phyloP scores from a whole-genome alignment of 805 yeast genomes.

The Barnettozyma botsteinii region DNA sequence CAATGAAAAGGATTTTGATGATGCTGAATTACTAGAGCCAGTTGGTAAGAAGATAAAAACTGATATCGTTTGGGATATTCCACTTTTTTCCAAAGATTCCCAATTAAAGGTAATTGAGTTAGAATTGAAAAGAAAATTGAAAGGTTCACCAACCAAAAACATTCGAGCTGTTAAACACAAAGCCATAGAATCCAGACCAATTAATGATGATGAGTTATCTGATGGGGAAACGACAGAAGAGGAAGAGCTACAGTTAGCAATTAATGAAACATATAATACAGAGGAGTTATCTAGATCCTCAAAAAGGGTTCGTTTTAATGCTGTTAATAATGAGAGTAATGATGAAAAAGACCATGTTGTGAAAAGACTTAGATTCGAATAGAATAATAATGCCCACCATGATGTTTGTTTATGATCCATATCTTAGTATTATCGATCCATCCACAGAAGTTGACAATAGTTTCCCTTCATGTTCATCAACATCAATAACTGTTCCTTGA shows the following conservation, averaged over 20 bases:
- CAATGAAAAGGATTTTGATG: conserved; percentile 15
- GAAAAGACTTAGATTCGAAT: conserved; percentile 12
- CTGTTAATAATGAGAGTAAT: not conserved
- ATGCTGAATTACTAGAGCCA: conserved; percentile 25
- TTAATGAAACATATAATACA: not conserved
- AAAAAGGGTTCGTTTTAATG: not conserved
- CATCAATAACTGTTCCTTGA: conserved; percentile 53
- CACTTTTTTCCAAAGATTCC: conserved; percentile 25
- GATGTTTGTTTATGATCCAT: conserved; percentile 8
- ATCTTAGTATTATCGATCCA: conserved; percentile 47
- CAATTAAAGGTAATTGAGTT: conserved; percentile 11
- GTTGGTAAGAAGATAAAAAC: conserved; percentile 10
- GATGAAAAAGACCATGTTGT: not conserved
- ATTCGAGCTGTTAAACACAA: no score
- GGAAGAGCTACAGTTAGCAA: not conserved
- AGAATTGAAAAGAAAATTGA: not conserved
- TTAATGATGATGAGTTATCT: not conserved
- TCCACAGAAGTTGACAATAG: conserved; percentile 50
- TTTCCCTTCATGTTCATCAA: conserved; percentile 42
- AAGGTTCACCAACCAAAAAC: no score
- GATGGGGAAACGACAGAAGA: conserved; percentile 6
- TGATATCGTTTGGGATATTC: conserved; percentile 30
- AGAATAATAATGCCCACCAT: not conserved
- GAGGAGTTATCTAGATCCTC: not conserved
- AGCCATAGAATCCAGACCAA: not conserved